A percentile compares a stretch with the other conserved stretches of the same genome.
phyloP scores from a whole-genome alignment of 2,329 filamentous ascomycete species.

The Cadophora gregata region DNA sequence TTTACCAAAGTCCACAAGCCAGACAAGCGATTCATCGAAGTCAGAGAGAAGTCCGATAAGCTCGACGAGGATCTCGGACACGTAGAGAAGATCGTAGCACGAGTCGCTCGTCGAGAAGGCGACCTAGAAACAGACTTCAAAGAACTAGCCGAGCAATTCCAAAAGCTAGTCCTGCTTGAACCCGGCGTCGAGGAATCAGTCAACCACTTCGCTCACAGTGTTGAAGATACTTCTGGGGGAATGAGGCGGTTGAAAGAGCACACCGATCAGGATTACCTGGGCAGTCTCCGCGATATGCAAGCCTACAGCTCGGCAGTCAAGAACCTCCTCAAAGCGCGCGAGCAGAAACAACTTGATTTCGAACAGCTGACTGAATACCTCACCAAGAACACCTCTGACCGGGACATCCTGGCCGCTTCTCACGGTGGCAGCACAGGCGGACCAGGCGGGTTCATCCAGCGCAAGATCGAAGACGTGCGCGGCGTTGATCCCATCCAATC shows the following conservation, averaged over 20 bases:
- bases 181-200: constrained; percentile 83
- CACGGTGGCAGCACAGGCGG: constrained; percentile 72
- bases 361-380: constrained; percentile 96
- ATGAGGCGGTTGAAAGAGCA: constrained; percentile 84
- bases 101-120: constrained; percentile 84
- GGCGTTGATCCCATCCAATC: constrained; percentile 96
- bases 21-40: constrained; percentile 92
- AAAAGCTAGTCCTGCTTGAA: constrained; percentile 88
- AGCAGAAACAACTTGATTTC: constrained; percentile 98
- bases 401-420: constrained; percentile 69
- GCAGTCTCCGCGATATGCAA: constrained; percentile 92
- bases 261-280: constrained; percentile 95
- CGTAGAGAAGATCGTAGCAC: constrained; percentile 93
- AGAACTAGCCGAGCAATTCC: constrained; percentile 92
- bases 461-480: constrained; percentile 95
- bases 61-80: constrained; percentile 91
- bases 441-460: constrained; percentile 84
- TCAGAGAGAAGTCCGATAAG: constrained; percentile 90
- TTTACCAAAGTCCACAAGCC: constrained; percentile 97
- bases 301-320: constrained; percentile 90
- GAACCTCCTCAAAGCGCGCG: constrained; percentile 85
- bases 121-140: constrained; percentile 88
- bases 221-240: constrained; percentile 82
- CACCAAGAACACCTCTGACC: constrained; percentile 85
- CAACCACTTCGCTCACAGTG: constrained; percentile 83